Evolutionary conservation across 345 rosid genomes (phyloP).

Genomic region (Lagerstroemia speciosa): DNA sequence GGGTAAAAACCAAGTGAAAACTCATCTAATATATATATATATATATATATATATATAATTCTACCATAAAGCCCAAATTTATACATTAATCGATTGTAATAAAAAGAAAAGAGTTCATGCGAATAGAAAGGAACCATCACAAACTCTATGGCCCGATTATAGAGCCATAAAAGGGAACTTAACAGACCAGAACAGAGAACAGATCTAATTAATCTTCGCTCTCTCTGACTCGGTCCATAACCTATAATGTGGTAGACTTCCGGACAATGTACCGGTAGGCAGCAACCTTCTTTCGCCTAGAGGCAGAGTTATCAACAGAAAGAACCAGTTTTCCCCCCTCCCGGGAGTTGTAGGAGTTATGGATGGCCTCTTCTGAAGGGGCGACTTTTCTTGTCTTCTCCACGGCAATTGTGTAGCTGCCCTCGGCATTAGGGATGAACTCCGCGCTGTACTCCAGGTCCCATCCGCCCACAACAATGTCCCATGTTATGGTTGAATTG

Average conservation of each 20-base stretch:
- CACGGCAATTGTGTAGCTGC: slow-evolving; percentile 71
- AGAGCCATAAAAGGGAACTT: neutral
- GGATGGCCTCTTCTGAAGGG: slow-evolving; percentile 58
- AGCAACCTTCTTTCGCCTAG: slow-evolving; percentile 78
- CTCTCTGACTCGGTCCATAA: neutral
- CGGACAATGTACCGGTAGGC: slow-evolving; percentile 86
- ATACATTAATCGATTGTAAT: neutral
- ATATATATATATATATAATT: too few species aligned
- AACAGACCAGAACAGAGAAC: neutral
- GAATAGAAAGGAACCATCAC: neutral
- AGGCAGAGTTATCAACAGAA: slow-evolving; percentile 75
- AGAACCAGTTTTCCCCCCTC: slow-evolving; percentile 86
- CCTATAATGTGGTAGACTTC: slow-evolving; percentile 28
- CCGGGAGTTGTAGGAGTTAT: slow-evolving; percentile 57
- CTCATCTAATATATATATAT: too few species aligned
- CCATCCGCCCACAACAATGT: slow-evolving; percentile 96
- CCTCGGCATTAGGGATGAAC: slow-evolving; percentile 72
- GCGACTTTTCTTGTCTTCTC: slow-evolving; percentile 59
- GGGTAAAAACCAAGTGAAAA: too few species aligned
- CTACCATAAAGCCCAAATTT: neutral
- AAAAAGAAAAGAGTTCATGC: neutral
- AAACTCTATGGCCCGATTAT: neutral
- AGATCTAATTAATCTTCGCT: neutral
- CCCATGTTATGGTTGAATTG: slow-evolving; percentile 90
- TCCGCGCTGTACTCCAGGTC: slow-evolving; percentile 94